phyloP scores from a whole-genome alignment of 2,329 filamentous ascomycete species.

The Didymella pomorum region DNA sequence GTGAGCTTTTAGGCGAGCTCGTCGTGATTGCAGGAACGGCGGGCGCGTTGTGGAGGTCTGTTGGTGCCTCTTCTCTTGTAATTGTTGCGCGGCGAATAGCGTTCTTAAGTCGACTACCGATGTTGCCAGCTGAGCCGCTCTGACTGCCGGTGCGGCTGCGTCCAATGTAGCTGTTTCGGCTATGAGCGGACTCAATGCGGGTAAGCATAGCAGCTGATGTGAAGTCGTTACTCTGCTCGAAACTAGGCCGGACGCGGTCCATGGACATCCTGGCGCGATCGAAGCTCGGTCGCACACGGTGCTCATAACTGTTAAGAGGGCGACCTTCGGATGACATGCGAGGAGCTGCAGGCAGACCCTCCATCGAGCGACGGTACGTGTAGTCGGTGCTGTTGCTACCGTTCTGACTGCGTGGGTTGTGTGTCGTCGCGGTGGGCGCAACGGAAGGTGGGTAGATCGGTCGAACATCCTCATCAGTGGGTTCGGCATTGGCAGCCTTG shows the following conservation, averaged over 20 bases:
- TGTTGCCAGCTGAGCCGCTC: constrained; percentile 17
- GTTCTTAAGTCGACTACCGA: constrained; percentile 36
- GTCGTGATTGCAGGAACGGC: constrained; percentile 26
- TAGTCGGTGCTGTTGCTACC: constrained; percentile 95
- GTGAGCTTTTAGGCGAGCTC: constrained; percentile 13
- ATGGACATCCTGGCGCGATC: constrained; percentile 87
- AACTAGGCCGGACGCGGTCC: constrained; percentile 83
- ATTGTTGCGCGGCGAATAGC: constrained; percentile 40
- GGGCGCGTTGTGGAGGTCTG: constrained; percentile 25
- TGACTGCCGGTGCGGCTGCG: constrained; percentile 15
- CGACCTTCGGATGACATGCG: constrained; percentile 44
- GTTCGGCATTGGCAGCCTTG: constrained; percentile 56
- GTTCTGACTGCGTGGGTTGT: constrained; percentile 84
- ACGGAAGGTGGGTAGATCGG: constrained; percentile 94
- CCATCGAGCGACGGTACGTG: constrained; percentile 61
- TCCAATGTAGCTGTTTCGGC: constrained; percentile 37
- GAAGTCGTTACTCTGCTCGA: constrained; percentile 88
- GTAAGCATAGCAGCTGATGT: constrained; percentile 87
- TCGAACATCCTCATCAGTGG: constrained; percentile 81
- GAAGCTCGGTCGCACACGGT: constrained; percentile 75
- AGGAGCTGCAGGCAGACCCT: constrained; percentile 40
- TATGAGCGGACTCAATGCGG: constrained; percentile 75
- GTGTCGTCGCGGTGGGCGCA: constrained; percentile 70
- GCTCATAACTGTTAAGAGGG: constrained; percentile 26
- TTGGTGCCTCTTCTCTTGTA: constrained; percentile 40